phyloP scores from a whole-genome alignment of 768 basidiomycete genomes.

The Leucocoprinus sp. region DNA sequence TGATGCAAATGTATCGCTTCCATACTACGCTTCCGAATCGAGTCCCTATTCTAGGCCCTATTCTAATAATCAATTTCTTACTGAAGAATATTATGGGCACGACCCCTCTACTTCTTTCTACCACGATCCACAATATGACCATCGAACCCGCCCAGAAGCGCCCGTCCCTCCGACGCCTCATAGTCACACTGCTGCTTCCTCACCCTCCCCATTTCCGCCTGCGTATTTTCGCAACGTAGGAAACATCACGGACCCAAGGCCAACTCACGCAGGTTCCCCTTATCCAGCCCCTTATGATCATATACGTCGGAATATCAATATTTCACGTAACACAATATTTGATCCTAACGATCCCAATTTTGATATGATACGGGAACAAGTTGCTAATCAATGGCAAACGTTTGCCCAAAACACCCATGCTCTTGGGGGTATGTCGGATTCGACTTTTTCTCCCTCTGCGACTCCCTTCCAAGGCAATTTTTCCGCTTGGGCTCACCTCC shows the following conservation, averaged over 20 bases:
- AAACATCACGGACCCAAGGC: conserved; percentile 37
- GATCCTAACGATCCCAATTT: conserved; percentile 22
- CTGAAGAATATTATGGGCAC: conserved; percentile 44
- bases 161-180: conserved; percentile 78
- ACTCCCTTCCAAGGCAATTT: conserved; percentile 66
- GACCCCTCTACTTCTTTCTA: conserved; percentile 25
- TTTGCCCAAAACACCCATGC: conserved; percentile 65
- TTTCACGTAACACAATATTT: conserved; percentile 22
- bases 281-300: conserved; percentile 75
- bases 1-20: conserved; percentile 5
- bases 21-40: conserved; percentile 8
- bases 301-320: conserved; percentile 45
- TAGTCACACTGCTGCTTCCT: conserved; percentile 64
- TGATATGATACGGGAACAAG: conserved; percentile 56
- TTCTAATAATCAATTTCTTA: conserved; percentile 14
- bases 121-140: conserved; percentile 14
- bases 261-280: conserved; percentile 60
- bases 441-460: conserved; percentile 67
- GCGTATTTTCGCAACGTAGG: conserved; percentile 33
- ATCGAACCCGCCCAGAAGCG: conserved; percentile 51
- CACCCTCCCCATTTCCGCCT: conserved; percentile 50
- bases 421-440: conserved; percentile 50
- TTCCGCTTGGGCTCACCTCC: conserved; percentile 68
- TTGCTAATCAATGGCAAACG: conserved; percentile 72
- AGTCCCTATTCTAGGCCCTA: conserved; percentile 7